Conservation (phyloP, 2,329 filamentous ascomycete genomes). For the Mycocentrospora acerina region DNA sequence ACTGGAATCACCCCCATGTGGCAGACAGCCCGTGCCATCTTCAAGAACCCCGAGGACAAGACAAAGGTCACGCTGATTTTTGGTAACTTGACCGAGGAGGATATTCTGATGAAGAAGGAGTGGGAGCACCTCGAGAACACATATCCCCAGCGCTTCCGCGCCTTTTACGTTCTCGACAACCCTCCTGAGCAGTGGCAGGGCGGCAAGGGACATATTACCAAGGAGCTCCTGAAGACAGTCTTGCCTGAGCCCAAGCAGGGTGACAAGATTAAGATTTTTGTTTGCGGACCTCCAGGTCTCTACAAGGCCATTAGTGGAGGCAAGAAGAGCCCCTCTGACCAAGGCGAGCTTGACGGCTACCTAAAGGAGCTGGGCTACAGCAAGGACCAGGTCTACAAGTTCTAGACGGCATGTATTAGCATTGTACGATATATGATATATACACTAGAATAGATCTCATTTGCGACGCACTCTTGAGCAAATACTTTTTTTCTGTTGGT, state of each 20-base stretch:
- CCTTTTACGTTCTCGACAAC: conserved; percentile 91
- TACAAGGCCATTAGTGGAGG: conserved; percentile 89
- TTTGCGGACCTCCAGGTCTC: conserved; percentile 88
- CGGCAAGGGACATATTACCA: conserved; percentile 77
- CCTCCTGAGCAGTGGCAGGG: conserved; percentile 76
- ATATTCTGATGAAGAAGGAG: conserved; percentile 88
- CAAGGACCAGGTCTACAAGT: conserved; percentile 93
- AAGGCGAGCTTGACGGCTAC: conserved; percentile 82
- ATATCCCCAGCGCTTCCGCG: conserved; percentile 91
- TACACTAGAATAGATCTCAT: conserved; percentile 3
- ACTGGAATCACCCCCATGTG: conserved; percentile 98
- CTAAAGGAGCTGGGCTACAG: conserved; percentile 82
- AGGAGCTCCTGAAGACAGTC: conserved; percentile 92
- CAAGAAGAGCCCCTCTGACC: conserved; percentile 91
- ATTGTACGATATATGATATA: conserved; percentile 26
- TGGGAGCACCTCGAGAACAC: conserved; percentile 87
- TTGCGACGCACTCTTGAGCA: too few relatives aligned
- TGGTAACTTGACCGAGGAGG: conserved; percentile 84
- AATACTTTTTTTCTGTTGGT: too few relatives aligned
- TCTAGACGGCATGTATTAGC: conserved; percentile 21
- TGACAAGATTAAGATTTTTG: conserved; percentile 93
- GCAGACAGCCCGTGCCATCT: conserved; percentile 87
- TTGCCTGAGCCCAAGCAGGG: conserved; percentile 83
- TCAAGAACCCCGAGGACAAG: conserved; percentile 94
- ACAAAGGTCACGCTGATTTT: conserved; percentile 96